phyloP scores from a whole-genome alignment of 352 stramenopile genomes.

The Phytophthora agathidicida region DNA sequence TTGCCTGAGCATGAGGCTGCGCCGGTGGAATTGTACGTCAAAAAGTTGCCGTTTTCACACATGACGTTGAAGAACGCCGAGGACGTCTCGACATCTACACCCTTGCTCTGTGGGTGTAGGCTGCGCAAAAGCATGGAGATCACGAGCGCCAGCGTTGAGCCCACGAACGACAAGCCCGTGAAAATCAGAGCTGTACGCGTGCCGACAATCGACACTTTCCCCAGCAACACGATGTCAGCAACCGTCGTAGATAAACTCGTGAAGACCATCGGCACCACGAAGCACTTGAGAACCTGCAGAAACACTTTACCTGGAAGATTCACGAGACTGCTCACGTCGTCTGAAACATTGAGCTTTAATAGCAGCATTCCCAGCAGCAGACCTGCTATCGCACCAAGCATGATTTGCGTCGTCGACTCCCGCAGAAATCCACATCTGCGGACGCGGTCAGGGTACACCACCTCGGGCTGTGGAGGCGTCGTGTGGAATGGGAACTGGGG shows the following conservation, averaged over 20 bases:
- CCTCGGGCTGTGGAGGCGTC: slow-evolving; percentile 17
- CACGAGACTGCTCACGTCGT: slow-evolving; percentile 42
- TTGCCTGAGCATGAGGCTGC: slow-evolving; percentile 28
- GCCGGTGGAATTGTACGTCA: slow-evolving; percentile 34
- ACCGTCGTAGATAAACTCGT: slow-evolving; percentile 63
- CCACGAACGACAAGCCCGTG: slow-evolving; percentile 41
- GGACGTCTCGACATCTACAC: slow-evolving; percentile 10
- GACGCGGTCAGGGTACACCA: slow-evolving; percentile 25
- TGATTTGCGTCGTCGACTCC: slow-evolving; percentile 48
- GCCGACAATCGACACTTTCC: slow-evolving; percentile 67
- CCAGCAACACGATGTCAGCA: slow-evolving; percentile 67
- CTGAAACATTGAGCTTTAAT: slow-evolving; percentile 37
- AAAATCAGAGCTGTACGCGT: slow-evolving; percentile 62
- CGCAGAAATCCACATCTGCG: slow-evolving; percentile 31
- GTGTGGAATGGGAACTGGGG: slow-evolving; percentile 13
- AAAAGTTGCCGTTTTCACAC: slow-evolving; percentile 47
- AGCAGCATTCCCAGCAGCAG: slow-evolving; percentile 39
- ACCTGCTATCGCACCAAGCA: slow-evolving; percentile 45
- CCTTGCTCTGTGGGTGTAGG: slow-evolving; percentile 32
- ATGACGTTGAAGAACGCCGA: slow-evolving; percentile 41
- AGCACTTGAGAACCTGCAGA: slow-evolving; percentile 53
- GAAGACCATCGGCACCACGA: slow-evolving; percentile 75
- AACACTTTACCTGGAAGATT: slow-evolving; percentile 52
- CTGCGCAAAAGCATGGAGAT: slow-evolving; percentile 51
- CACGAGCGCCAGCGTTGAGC: slow-evolving; percentile 40